Percentiles rank a stretch among this genome's conserved stretches.
Evolutionary conservation across 192 early-diverging fungal species (phyloP).

Genomic region (Haplosporangium gracile): DNA sequence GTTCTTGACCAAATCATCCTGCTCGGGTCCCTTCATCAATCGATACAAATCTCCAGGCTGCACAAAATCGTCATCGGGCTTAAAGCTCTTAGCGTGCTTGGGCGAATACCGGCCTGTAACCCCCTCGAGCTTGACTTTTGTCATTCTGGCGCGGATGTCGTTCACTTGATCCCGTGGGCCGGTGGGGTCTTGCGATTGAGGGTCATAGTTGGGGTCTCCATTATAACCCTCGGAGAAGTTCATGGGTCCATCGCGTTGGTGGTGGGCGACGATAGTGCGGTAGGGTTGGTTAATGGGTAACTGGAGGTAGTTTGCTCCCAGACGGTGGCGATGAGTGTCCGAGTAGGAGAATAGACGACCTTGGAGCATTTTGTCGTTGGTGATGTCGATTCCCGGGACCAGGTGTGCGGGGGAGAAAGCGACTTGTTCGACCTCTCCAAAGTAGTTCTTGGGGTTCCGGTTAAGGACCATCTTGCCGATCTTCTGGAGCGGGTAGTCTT

Average conservation of each 20-base stretch:
- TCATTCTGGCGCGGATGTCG: constrained; percentile 61
- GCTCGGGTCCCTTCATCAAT: constrained; percentile 68
- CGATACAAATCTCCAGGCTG: constrained; percentile 75
- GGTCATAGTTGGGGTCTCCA: constrained; percentile 81
- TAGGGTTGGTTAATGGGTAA: constrained; percentile 84
- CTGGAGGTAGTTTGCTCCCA: constrained; percentile 82
- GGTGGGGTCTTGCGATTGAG: constrained; percentile 64
- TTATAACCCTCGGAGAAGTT: constrained; percentile 66
- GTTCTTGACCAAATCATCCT: constrained; percentile 70
- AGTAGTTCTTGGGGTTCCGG: constrained; percentile 86
- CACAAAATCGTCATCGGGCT: constrained; percentile 75
- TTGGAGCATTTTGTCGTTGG: constrained; percentile 84
- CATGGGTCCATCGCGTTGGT: constrained; percentile 82
- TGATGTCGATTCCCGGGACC: constrained; percentile 81
- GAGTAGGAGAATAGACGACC: constrained; percentile 85
- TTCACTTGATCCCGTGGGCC: constrained; percentile 68
- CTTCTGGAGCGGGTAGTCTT: constrained; percentile 77
- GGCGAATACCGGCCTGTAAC: constrained; percentile 68
- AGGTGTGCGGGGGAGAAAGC: constrained; percentile 82
- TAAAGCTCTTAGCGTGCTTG: constrained; percentile 5
- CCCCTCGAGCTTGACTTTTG: constrained; percentile 61
- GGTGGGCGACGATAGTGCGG: constrained; percentile 65
- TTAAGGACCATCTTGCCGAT: constrained; percentile 83
- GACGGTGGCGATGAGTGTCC: constrained; percentile 85
- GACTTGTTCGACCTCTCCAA: constrained; percentile 84